Percentiles rank a stretch among this genome's conserved stretches.
phyloP scores from a whole-genome alignment of 345 rosid genomes.

The Heritiera fomes region DNA sequence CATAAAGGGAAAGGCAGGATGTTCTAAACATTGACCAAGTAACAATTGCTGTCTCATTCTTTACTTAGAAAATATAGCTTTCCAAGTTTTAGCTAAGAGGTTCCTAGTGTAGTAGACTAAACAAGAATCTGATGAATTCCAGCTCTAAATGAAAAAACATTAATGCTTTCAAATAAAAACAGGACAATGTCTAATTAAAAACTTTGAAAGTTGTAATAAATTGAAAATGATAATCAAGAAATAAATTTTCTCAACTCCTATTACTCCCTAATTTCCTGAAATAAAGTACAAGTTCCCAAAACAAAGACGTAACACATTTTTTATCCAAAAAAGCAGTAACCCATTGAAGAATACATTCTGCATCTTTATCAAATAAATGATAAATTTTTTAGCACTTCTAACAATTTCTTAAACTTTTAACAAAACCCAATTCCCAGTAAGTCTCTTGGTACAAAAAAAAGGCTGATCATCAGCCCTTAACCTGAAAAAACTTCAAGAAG shows the following conservation, averaged over 20 bases:
- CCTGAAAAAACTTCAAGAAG: background rate
- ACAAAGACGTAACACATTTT: background rate
- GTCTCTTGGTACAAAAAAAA: background rate
- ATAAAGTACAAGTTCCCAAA: background rate
- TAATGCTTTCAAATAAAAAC: background rate
- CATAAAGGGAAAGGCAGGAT: background rate
- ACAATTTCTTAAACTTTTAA: background rate
- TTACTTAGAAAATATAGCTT: background rate
- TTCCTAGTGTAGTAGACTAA: background rate
- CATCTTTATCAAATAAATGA: background rate
- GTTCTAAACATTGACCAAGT: background rate
- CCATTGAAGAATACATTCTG: background rate
- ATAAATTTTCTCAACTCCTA: background rate
- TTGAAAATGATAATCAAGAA: background rate
- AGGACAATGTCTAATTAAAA: background rate
- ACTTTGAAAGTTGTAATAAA: background rate
- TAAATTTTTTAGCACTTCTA: background rate
- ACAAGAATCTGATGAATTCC: background rate
- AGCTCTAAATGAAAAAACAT: background rate
- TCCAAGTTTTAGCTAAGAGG: background rate
- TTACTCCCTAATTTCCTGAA: background rate
- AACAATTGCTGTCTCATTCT: background rate
- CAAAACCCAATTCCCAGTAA: background rate
- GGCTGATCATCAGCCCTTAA: background rate
- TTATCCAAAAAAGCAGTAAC: background rate